These are phyloP conservation scores for Saccharomycopsis sp. DNA, from an alignment of 805 yeast species.

Conservation along the genomic window DNA sequence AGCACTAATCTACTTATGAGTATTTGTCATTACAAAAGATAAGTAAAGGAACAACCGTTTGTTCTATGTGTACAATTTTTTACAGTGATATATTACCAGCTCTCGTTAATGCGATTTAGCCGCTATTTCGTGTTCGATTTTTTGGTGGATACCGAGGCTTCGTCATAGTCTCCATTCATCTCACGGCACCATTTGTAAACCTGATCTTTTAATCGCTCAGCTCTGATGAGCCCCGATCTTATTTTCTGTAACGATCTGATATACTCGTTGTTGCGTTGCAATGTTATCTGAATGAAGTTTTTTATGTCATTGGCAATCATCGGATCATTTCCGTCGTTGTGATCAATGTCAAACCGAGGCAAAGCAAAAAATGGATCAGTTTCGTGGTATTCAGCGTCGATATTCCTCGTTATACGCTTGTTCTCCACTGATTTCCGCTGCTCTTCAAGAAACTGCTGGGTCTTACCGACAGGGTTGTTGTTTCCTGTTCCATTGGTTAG, in stretches of 20 bases:
- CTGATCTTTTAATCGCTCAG: slow-evolving; percentile 65
- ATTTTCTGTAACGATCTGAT: slow-evolving; percentile 69
- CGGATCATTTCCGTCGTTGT: slow-evolving; percentile 42
- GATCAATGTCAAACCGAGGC: slow-evolving; percentile 44
- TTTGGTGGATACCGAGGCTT: slow-evolving; percentile 23
- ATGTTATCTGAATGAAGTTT: slow-evolving; percentile 67
- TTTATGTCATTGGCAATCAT: slow-evolving; percentile 64
- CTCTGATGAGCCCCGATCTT: slow-evolving; percentile 69
- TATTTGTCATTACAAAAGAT: too few relatives aligned
- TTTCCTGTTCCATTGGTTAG: slow-evolving; percentile 17
- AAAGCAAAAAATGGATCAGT: slow-evolving; percentile 61
- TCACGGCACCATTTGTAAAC: slow-evolving; percentile 82
- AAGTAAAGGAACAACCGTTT: background rate
- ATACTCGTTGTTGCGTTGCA: slow-evolving; percentile 83
- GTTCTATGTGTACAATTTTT: background rate
- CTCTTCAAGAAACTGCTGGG: slow-evolving; percentile 14
- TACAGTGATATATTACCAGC: too few relatives aligned
- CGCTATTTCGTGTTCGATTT: background rate
- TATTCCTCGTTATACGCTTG: slow-evolving; percentile 28
- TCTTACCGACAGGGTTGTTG: slow-evolving; percentile 12
- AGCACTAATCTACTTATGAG: too few relatives aligned
- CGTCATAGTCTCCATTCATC: slow-evolving; percentile 60
- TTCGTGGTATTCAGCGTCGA: slow-evolving; percentile 26
- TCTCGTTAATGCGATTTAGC: background rate
- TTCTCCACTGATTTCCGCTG: slow-evolving; percentile 19